Evolutionary conservation across 2,329 filamentous ascomycete species (phyloP).

Genomic region (Emmonsiellopsis sp.): DNA sequence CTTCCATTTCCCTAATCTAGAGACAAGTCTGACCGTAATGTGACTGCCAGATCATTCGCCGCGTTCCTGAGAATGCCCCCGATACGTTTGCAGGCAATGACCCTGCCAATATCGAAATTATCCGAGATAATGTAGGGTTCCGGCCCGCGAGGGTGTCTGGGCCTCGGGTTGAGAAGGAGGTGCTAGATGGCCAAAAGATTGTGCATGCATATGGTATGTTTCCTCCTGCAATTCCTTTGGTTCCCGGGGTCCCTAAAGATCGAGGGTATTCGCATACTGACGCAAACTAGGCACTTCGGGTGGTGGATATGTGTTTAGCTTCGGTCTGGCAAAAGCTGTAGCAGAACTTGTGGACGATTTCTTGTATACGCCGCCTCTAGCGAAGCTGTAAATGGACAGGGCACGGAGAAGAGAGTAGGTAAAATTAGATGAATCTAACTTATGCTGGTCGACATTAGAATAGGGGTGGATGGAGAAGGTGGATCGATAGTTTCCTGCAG

Average conservation of each 20-base stretch:
- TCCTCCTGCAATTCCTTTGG: neutral
- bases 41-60: neutral
- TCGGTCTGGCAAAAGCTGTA: neutral
- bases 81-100: neutral
- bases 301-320: neutral
- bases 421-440: no score
- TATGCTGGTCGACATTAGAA: no score
- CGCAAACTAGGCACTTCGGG: neutral
- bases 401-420: no score
- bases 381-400: neutral
- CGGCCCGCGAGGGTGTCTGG: slow-evolving; percentile 35
- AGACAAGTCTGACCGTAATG: neutral
- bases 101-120: slow-evolving; percentile 21
- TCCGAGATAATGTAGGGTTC: slow-evolving; percentile 36
- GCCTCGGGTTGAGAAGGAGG: slow-evolving; percentile 44
- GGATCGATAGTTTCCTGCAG: no score
- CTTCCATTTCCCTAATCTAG: no score
- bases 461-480: no score
- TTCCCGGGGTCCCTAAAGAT: neutral
- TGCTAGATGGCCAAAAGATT: neutral
- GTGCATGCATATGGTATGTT: slow-evolving; percentile 1
- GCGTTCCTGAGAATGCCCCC: neutral
- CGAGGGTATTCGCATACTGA: neutral
- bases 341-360: neutral
- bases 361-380: neutral